These are phyloP conservation scores for Leccinum disarticulatum DNA, from an alignment of 768 basidiomycete genomes.

Conservation along the genomic window DNA sequence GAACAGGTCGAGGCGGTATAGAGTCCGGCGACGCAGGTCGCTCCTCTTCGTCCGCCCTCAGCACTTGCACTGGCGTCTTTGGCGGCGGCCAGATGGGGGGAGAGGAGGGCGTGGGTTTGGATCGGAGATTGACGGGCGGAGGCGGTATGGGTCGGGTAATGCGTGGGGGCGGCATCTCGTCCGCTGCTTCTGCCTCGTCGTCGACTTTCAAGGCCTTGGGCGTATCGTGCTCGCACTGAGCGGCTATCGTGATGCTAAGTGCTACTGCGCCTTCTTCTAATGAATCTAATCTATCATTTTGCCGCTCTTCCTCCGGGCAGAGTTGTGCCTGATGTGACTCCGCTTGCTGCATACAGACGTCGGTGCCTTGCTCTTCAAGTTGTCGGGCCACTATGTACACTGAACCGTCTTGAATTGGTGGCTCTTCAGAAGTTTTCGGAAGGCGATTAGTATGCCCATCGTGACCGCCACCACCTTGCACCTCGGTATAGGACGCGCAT, in stretches of 20 bases:
- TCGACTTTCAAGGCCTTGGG: slow-evolving; percentile 7
- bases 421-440: slow-evolving; percentile 8
- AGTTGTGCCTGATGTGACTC: background rate
- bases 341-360: slow-evolving; percentile 2
- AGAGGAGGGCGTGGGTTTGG: slow-evolving; percentile 21
- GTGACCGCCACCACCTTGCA: slow-evolving; percentile 9
- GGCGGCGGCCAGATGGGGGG: slow-evolving; percentile 13
- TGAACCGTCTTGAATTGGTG: background rate
- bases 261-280: background rate
- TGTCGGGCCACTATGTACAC: background rate
- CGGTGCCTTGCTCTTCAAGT: slow-evolving; percentile 1
- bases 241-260: background rate
- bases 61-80: slow-evolving; percentile 7
- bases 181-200: slow-evolving; percentile 16
- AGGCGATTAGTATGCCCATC: background rate
- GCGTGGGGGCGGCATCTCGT: slow-evolving; percentile 32
- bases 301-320: background rate
- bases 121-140: slow-evolving; percentile 31
- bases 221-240: slow-evolving; percentile 5
- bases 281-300: too few relatives aligned
- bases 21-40: slow-evolving; percentile 29
- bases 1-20: slow-evolving; percentile 30
- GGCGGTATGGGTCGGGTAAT: slow-evolving; percentile 33
- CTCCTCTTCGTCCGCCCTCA: slow-evolving; percentile 24
- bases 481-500: slow-evolving; percentile 16